phyloP scores from a whole-genome alignment of 139 green algal genomes.

The Edaphochlamys debaryana region DNA sequence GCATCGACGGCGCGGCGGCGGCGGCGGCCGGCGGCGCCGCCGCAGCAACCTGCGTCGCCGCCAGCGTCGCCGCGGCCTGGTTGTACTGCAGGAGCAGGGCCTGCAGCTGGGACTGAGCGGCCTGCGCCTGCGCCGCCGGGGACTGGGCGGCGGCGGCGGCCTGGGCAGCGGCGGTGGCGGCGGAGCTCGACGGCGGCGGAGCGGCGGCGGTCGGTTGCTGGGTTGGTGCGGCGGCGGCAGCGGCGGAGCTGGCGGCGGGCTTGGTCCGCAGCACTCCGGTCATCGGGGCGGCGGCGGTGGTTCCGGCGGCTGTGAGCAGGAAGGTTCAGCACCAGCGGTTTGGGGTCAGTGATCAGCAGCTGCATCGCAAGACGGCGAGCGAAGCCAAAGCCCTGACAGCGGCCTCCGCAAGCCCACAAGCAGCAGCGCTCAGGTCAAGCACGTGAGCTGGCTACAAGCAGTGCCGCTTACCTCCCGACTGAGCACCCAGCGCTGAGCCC shows the following conservation, averaged over 20 bases:
- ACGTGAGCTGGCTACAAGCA: too few relatives aligned
- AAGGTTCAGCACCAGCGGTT: too few relatives aligned
- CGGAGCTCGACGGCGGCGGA: too few relatives aligned
- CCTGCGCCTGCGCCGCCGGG: constrained; percentile 7
- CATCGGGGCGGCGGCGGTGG: neutral
- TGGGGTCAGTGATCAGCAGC: too few relatives aligned
- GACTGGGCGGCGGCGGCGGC: neutral
- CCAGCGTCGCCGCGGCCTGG: neutral
- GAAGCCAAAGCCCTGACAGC: neutral
- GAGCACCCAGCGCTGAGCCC: too few relatives aligned
- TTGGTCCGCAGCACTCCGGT: neutral
- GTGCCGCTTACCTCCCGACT: too few relatives aligned
- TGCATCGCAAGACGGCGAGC: neutral
- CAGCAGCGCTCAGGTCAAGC: too few relatives aligned
- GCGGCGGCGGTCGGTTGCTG: too few relatives aligned
- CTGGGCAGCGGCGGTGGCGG: neutral
- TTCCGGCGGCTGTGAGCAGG: neutral
- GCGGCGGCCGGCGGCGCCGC: neutral
- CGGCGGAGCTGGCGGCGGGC: neutral
- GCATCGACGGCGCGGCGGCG: too few relatives aligned
- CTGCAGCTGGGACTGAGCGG: neutral
- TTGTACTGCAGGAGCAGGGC: neutral
- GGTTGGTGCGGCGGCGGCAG: neutral
- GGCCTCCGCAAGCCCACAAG: too few relatives aligned
- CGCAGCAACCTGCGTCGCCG: neutral